Base-by-base conservation (phyloP, 495 filamentous ascomycete species). In the Penicillium psychrofluorescens region DNA sequence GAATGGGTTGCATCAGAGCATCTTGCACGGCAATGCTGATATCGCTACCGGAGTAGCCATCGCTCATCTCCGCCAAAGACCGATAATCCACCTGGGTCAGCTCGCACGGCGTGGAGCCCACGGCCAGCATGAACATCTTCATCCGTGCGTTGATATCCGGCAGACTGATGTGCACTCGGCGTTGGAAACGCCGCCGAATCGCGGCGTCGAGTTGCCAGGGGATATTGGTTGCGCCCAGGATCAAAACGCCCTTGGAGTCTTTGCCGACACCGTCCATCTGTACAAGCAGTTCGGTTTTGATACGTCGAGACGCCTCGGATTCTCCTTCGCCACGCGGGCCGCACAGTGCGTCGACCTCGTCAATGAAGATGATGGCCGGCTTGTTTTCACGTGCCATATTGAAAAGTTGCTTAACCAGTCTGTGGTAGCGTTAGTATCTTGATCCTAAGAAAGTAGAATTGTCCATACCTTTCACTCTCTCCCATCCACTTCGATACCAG, bases 401-500 rank as follows among this genome's bases (percentile, higher is more conserved):
- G 70, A 98, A 98, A 22, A 98, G 76, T 56, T 96, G 90, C 63
- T 96, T 96, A 31, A 98, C 94, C 50, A 98, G 76, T 60, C 91
- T 95, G 53, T 22, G 29, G 13, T 9, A 15, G n/a, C 48, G 43
- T 54, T 14, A 51, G 53, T 41, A 59, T 46, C 14, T 41, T 38
- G 28, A 36, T 34, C 7, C 2, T 7, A 3, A 34, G n/a, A 34
- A 34, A 34, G 10, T 4, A 22, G 2, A 22, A 22, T 22, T 6
- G 22, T 11, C 30, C 38, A 8, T 67, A 95, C 91, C 91, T 76
- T 78, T 98, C 92, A 76, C 84, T 90, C 64, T 98, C 92, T 66
- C 92, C 92, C 94, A 98, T 97, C 92, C 92, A 98, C 62, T 98
- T 98, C 45, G 85, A 90, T 29, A 97, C 94, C 66, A 98, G 62